Evolutionary conservation across 371 early-diverging fungal species (phyloP).

Genomic region (Capniomyces stellatus): DNA sequence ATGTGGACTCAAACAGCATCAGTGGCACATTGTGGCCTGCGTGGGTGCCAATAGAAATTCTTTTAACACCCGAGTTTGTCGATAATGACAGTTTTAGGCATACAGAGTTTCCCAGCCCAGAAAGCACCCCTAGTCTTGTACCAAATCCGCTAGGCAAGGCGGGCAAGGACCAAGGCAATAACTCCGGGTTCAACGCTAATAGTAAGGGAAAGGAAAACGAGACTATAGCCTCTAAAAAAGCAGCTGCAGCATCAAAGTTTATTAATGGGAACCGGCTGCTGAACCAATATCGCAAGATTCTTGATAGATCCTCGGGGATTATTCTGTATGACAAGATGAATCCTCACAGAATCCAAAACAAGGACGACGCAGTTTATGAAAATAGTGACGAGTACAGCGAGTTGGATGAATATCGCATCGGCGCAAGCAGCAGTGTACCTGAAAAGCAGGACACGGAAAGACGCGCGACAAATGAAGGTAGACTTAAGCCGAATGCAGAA

Average conservation of each 20-base stretch:
- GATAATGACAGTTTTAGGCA: not conserved
- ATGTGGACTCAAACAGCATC: slow-evolving; percentile 27
- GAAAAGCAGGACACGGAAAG: not conserved
- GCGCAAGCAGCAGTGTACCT: not conserved
- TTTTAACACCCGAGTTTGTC: slow-evolving; percentile 30
- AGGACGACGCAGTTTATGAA: not conserved
- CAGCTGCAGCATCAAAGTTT: slow-evolving; percentile 7
- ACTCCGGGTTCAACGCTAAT: no score
- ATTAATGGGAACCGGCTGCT: not conserved
- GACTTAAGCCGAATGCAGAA: not conserved
- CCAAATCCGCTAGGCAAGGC: not conserved
- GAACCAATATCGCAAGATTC: slow-evolving; percentile 50
- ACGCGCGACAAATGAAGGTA: not conserved
- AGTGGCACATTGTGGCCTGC: slow-evolving; percentile 47
- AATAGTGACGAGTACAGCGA: not conserved
- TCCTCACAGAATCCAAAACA: slow-evolving; percentile 35
- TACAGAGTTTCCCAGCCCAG: not conserved
- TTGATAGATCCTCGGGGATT: slow-evolving; percentile 47
- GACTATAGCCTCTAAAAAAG: no score
- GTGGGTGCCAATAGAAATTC: slow-evolving; percentile 74
- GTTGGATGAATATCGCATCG: not conserved
- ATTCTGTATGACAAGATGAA: slow-evolving; percentile 63
- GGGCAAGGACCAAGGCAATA: not conserved
- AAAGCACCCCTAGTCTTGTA: no score
- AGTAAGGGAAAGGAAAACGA: no score